Evolutionary conservation across 2,329 filamentous ascomycete genomes (phyloP), one percentile per base, ranked within the genome.

Genomic region (Fusarium paranaense): DNA sequence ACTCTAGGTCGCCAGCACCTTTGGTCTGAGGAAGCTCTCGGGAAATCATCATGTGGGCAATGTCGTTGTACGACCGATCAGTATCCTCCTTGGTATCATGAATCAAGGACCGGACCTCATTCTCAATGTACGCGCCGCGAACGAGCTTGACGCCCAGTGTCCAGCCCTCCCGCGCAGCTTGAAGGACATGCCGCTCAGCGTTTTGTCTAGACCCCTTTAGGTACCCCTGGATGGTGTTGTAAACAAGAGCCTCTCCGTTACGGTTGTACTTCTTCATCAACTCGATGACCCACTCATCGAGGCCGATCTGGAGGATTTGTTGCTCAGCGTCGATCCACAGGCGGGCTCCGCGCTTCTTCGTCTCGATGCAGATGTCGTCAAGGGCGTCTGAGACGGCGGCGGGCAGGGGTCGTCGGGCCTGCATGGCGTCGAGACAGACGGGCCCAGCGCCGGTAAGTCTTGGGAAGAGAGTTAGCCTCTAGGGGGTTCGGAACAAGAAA

Each of bases 191-290:
- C 22, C 79, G 67, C 2, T 83, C 81, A 5, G 89, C 73, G n/a
- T 82, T 83, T 9, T 69, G 77, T 4, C 83, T 81, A 2, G 85
- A 86, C 37, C 80, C 79, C 78, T 87, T 87, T 18, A 90, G 83
- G 75, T 90, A 90, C 70, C 84, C 86, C 71, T 90, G 88, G 78
- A 89, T 89, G 4, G 88, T 90, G 74, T 84, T 89, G 73, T 81
- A 84, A 14, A 84, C 63, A 9, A 83, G 72, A 32, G 72, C 82
- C 4, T 72, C 58, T 2, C 75, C 75, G 27, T 82, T 77, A 1
- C 76, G 79, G 75, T 86, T 86, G 77, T 79, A 82, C 60, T 78
- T 74, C 20, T 79, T 78, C 81, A 82, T 83, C 20, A 82, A 66
- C 13, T 78, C 77, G 8, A 84, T 70, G 1, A 78, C 78, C 50